Evolutionary conservation across 495 filamentous ascomycete genomes (phyloP).

Genomic region (Xylaria bambusicola): DNA sequence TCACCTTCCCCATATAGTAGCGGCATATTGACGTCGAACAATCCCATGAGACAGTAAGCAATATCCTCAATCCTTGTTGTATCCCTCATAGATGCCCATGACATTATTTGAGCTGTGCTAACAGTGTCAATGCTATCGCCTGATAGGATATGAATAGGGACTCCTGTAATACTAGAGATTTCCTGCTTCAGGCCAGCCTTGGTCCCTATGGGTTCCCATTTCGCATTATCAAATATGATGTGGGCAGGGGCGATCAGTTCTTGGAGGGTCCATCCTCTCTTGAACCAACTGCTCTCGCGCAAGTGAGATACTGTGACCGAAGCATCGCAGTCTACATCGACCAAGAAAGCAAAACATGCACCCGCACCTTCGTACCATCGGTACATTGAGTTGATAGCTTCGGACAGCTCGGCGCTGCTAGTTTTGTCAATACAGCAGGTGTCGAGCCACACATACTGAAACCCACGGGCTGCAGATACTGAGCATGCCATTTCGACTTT

Average conservation of each 20-base stretch:
- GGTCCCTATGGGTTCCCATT: not conserved
- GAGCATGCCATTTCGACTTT: constrained; percentile 13
- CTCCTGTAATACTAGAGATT: not conserved
- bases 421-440: constrained; percentile 36
- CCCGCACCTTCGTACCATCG: constrained; percentile 27
- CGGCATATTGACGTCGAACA: constrained; percentile 25
- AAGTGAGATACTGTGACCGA: not conserved
- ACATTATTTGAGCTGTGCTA: constrained; percentile 20
- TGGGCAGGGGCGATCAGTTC: not conserved
- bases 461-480: constrained; percentile 8
- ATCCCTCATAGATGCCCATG: constrained; percentile 19
- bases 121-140: not conserved
- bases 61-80: constrained; percentile 20
- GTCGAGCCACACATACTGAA: constrained; percentile 28
- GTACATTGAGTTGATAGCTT: constrained; percentile 29
- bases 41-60: constrained; percentile 20
- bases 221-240: not conserved
- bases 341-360: constrained; percentile 28
- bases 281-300: not conserved
- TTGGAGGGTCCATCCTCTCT: constrained; percentile 14
- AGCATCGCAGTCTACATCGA: not conserved
- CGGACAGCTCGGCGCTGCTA: too few relatives aligned
- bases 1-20: constrained; percentile 25
- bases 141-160: not conserved
- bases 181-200: not conserved